These are phyloP conservation scores for Thymus quinquecostatus DNA, from an alignment of 257 asterid species.

Conservation along the genomic window DNA sequence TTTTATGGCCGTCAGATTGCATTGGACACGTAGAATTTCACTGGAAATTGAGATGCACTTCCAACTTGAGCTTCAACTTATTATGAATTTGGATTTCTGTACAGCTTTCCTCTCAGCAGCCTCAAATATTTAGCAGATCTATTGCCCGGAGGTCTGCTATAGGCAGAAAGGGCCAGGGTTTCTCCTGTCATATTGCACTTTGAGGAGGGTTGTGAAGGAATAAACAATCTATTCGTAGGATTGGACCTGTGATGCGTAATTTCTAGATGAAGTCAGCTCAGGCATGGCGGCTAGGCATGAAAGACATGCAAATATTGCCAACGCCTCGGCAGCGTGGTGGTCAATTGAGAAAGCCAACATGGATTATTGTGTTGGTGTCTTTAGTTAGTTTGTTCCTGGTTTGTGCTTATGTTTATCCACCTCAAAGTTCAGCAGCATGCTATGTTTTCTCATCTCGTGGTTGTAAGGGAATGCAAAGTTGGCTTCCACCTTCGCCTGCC, in stretches of 20 bases:
- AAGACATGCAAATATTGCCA: conserved; percentile 74
- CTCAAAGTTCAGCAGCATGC: conserved; percentile 81
- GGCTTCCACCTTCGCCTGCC: conserved; percentile 85
- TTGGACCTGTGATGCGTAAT: conserved; percentile 51
- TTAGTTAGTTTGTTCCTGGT: conserved; percentile 86
- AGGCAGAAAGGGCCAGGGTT: conserved; percentile 31
- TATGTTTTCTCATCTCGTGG: conserved; percentile 78
- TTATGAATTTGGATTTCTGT: conserved; percentile 7
- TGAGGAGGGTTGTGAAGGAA: conserved; percentile 25
- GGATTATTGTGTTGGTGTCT: conserved; percentile 88
- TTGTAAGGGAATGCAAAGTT: conserved; percentile 70
- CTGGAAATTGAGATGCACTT: background rate
- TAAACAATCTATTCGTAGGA: conserved; percentile 27
- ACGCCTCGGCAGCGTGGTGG: conserved; percentile 79
- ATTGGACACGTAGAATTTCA: conserved; percentile 6
- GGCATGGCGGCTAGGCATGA: conserved; percentile 90
- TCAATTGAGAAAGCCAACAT: conserved; percentile 86
- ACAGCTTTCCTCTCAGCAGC: conserved; percentile 31
- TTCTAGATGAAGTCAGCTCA: conserved; percentile 82
- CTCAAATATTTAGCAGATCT: conserved; percentile 28
- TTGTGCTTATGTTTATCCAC: conserved; percentile 90
- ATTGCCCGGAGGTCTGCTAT: conserved; percentile 24
- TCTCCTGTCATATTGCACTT: conserved; percentile 25
- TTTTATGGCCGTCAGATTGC: conserved; percentile 15
- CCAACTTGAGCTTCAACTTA: background rate